Conservation (phyloP, 1,284 basidiomycete species). For the Schizophyllum commune region DNA sequence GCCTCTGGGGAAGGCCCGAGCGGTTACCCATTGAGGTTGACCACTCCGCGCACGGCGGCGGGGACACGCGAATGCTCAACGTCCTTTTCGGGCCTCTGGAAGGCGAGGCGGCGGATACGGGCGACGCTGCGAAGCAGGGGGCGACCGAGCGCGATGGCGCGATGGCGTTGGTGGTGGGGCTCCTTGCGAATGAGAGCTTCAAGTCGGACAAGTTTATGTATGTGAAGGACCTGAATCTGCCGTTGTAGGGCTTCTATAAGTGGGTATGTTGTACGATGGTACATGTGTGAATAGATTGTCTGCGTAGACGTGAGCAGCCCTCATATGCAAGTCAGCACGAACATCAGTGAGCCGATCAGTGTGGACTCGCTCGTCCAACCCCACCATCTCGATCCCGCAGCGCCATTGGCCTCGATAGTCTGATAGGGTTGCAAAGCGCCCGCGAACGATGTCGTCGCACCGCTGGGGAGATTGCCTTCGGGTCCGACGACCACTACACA, state of each 20-base stretch:
- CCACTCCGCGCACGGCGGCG: conserved; percentile 43
- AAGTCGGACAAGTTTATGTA: conserved; percentile 37
- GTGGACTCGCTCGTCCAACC: no score
- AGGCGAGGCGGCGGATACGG: conserved; percentile 28
- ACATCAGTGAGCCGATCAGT: no score
- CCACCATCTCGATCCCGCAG: neutral
- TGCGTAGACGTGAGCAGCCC: no score
- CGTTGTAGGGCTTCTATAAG: conserved; percentile 8
- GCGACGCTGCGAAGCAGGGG: conserved; percentile 37
- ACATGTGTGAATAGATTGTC: neutral
- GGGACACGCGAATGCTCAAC: conserved; percentile 43
- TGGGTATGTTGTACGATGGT: neutral
- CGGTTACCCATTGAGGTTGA: conserved; percentile 35
- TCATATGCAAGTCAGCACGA: no score
- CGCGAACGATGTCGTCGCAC: neutral
- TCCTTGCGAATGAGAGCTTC: conserved; percentile 48
- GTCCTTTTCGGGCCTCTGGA: conserved; percentile 40
- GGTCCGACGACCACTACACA: neutral
- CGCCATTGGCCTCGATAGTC: neutral
- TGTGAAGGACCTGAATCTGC: conserved; percentile 22
- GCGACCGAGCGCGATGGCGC: conserved; percentile 45
- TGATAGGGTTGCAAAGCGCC: neutral
- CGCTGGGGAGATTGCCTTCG: neutral
- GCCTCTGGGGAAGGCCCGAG: conserved; percentile 36
- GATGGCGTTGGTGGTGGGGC: conserved; percentile 42